Base-by-base conservation (phyloP, 352 stramenopile genomes). In the Phytophthora nicotianae region DNA sequence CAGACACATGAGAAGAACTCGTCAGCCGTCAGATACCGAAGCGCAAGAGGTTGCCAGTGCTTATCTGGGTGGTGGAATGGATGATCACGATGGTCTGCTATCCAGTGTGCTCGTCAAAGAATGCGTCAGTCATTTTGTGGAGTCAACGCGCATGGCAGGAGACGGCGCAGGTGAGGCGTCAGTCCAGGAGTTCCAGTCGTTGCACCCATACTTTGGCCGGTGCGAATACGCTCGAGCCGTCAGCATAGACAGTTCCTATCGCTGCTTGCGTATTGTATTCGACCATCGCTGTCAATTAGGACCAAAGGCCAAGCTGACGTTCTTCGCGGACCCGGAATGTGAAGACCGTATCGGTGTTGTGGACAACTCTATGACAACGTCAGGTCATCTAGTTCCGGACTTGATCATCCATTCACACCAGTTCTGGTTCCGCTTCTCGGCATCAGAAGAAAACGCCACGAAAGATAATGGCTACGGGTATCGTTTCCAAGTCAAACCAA, bases 201-300 rank as follows among this genome's bases (percentile, higher is more conserved):
- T 96, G 19, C 88, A 96, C 27, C 86, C 88, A 21, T 95, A 96
- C 51, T 95, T 93, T 56, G 86, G 81, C 43, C 82, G 79, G 13
- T 93, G 79, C 37, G 86, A 95, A 11, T 96, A 95, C 55, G 74
- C 77, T n/a, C 71, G 83, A 16, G 75, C 72, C 14, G 83, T 93
- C 0, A 69, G 56, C 11, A 68, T 88, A 2, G 69, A 81, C 16
- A 80, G 66, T 17, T 74, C 77, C 0, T 86, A 76, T 66, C 76
- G 76, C 2, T 89, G 71, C 32, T 49, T 96, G 17, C 88, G 88
- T 5, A 68, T 96, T 41, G 81, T 91, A 11, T 96, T 96, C 51
- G 88, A 96, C 46, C 74, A 86, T 56, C 77, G 88, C 8, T 94
- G 84, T 50, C 82, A 77, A 24, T 68, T 96, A 11, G 82, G 85